A percentile compares a stretch with the other conserved stretches of the same genome.
Conservation (phyloP, 2,329 filamentous ascomycete genomes). For the Neonectria faginata region DNA sequence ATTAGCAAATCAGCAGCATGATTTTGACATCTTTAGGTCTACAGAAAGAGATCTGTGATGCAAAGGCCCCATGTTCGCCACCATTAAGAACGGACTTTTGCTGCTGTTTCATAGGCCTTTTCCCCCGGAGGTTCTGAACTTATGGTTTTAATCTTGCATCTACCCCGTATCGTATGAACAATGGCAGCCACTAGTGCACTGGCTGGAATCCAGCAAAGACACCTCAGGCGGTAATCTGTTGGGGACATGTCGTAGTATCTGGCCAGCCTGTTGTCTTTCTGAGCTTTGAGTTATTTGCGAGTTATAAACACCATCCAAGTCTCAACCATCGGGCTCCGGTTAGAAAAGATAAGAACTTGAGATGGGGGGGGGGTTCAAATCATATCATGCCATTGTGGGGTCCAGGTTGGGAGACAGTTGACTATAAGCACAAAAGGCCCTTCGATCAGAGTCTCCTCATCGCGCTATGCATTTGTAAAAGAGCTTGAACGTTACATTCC, state of each 20-base stretch:
- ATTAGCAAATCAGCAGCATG: background rate
- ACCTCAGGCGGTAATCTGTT: background rate
- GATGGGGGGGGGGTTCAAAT: background rate
- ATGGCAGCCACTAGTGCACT: background rate
- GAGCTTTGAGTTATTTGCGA: background rate
- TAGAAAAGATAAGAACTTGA: background rate
- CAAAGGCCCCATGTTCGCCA: background rate
- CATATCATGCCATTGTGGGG: background rate
- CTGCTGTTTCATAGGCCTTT: background rate
- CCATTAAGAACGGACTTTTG: background rate
- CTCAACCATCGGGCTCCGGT: background rate
- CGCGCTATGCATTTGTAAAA: background rate
- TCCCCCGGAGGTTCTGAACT: background rate
- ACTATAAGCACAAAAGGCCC: background rate
- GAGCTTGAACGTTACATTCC: background rate
- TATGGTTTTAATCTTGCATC: background rate
- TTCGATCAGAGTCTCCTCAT: background rate
- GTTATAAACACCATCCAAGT: background rate
- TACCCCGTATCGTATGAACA: background rate
- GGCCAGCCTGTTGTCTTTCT: background rate
- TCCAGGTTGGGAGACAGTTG: background rate
- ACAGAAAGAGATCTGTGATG: background rate
- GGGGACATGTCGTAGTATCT: background rate
- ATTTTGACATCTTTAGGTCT: background rate
- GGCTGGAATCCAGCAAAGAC: background rate